A percentile compares a stretch with the other conserved stretches of the same genome.
These are phyloP conservation scores for Eucalyptus paniculata DNA, from an alignment of 345 rosid genomes.

Conservation along the genomic window DNA sequence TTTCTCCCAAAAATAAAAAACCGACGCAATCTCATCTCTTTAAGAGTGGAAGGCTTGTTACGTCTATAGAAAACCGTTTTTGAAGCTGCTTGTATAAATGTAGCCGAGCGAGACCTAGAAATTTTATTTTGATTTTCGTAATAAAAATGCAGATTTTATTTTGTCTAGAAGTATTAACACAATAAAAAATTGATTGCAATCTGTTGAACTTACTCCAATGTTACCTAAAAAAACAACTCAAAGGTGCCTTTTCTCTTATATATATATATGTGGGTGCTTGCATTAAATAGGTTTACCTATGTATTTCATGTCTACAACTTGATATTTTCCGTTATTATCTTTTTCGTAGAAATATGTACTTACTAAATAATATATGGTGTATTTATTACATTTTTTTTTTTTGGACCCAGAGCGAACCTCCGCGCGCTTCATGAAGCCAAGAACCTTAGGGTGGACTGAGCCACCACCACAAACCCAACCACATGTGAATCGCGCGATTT, in stretches of 20 bases:
- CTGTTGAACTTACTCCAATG: neutral
- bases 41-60: neutral
- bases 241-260: neutral
- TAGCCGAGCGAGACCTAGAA: accelerated
- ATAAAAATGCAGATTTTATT: neutral
- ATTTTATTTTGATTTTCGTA: neutral
- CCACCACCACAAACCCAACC: too few species aligned
- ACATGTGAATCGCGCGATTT: too few species aligned
- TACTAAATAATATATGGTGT: accelerated
- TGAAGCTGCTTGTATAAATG: neutral
- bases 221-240: too few species aligned
- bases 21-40: neutral
- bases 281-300: neutral
- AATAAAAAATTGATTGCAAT: too few species aligned
- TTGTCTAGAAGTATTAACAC: neutral
- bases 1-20: neutral
- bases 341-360: accelerated
- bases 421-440: accelerated
- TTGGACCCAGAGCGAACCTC: too few species aligned
- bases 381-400: too few species aligned
- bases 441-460: too few species aligned
- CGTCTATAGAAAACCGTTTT: neutral
- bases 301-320: neutral
- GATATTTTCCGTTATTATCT: neutral
- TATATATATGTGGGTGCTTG: accelerated